Base-by-base conservation (phyloP, 495 filamentous ascomycete species). In the Neurospora sp. region DNA sequence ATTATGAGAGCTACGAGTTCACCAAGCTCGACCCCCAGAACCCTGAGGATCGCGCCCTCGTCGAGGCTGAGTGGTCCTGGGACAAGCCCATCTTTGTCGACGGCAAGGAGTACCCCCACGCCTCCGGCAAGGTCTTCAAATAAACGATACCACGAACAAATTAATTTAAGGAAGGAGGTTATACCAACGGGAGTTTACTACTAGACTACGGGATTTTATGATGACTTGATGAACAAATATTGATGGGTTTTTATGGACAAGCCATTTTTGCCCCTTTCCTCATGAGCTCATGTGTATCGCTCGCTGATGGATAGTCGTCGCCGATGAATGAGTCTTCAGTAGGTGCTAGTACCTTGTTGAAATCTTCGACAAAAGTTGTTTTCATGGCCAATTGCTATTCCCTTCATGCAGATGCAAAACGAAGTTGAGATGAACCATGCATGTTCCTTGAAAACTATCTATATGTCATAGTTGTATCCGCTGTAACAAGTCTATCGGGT, bases 1-100 rank as follows among this genome's bases (percentile, higher is more conserved):
- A 99, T 86, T 94, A 89, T 83, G 96, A 99, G 89, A 94, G 91
- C 87, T 99, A 97, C 88, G 85, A 90, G 79, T 99, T 97, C 89
- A 89, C 81, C 77, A 98, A 97, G 91, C 92, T 99, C 76, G 95
- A 99, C 87, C 90, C 90, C 80, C 88, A 83, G 80, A 96, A 92
- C 80, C 81, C 88, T 71, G 93, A 91, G 78, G 93, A 98, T 86
- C 89, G 88, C 81, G 92, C 91, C 81, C 92, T 91, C 82, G 86
- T 98, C 80, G 89, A 96, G 76, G 90, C 93, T 81, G 87, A 92
- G 84, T 99, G 96, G 96, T 86, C 90, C 88, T 84, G 83, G 81
- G 96, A 98, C 81, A 91, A 92, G 85, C 92, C 94, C 73, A 82
- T 93, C 77, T 83, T 84, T 76, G 87, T 93, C 78, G 83, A 90